Evolutionary conservation across 495 filamentous ascomycete genomes (phyloP), one percentile per base, ranked within the genome.

Genomic region (Hypomontagnella monticulosa): DNA sequence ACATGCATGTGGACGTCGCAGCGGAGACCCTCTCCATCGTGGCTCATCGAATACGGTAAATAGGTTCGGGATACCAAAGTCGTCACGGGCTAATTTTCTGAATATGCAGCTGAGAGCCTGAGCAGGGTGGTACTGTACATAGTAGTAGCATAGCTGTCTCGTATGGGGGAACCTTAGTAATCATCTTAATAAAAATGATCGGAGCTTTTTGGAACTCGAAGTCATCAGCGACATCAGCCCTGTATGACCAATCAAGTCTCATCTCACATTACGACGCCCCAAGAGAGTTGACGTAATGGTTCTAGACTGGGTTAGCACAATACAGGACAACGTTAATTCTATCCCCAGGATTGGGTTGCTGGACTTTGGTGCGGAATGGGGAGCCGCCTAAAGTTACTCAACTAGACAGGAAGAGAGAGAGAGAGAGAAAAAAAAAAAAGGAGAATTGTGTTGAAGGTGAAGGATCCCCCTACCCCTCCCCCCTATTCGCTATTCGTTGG

Each of bases 261-360:
- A 40, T 33, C 49, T 33, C 30, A 63, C 11, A 48, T 56, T 57
- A 60, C 60, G 56, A 63, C 36, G 40, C 50, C 33, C 49, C 18
- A 42, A 57, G 14, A 12, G 10, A 15, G 30, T 69, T 69, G 66
- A 69, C 66, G 66, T 69, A 69, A 69, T 57, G 18, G 60, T 60
- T 64, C 66, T 60, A 60, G 60, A 69, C 48, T 43, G 40, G 59
- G 38, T 63, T 53, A 51, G 52, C 47, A 62, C 47, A 52, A 44
- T 40, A 14, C 9, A 9, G 36, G n/a, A 38, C 40, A 14, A 49
- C 27, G 16, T 52, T 36, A 44, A 60, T 51, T 53, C 20, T 33
- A 48, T 11, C 51, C 43, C 60, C 33, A 64, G 51, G 55, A 57
- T 69, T 64, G 47, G 65, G 55, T 44, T 8, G 40, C 36, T 14